phyloP scores from a whole-genome alignment of 192 early-diverging fungal genomes.

The Neocallimastix lanati region DNA sequence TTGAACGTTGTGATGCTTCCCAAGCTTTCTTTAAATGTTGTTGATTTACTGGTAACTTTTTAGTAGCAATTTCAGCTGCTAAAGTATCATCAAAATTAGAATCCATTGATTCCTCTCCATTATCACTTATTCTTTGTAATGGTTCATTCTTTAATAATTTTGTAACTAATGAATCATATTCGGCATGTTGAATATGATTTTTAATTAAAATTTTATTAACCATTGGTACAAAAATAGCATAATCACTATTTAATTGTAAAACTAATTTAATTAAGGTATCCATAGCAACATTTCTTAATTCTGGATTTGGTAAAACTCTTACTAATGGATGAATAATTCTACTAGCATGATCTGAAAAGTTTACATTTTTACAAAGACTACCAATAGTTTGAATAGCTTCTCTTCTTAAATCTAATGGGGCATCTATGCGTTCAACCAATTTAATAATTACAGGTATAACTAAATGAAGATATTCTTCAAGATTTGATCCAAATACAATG shows the following conservation, averaged over 20 bases:
- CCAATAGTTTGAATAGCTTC: constrained; percentile 52
- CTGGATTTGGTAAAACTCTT: constrained; percentile 40
- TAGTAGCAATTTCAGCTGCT: constrained; percentile 28
- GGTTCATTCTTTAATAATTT: constrained; percentile 59
- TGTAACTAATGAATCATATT: constrained; percentile 57
- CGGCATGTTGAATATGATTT: constrained; percentile 41
- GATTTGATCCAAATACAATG: constrained; percentile 60
- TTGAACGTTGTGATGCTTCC: constrained; percentile 72
- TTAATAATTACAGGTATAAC: constrained; percentile 35
- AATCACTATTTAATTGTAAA: constrained; percentile 69
- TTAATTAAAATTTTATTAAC: constrained; percentile 54
- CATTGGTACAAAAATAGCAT: constrained; percentile 69
- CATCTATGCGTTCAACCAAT: constrained; percentile 54
- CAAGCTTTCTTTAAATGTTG: constrained; percentile 65
- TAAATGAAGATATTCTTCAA: constrained; percentile 83
- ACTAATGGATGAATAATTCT: constrained; percentile 72
- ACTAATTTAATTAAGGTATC: constrained; percentile 64
- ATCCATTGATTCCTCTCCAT: neutral
- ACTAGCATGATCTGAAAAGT: constrained; percentile 67
- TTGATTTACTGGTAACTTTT: constrained; percentile 73
- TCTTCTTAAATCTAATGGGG: constrained; percentile 35
- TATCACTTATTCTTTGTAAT: constrained; percentile 26
- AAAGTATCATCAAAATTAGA: constrained; percentile 24
- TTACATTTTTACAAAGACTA: constrained; percentile 53
- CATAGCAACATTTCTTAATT: constrained; percentile 47